A percentile compares a stretch with the other conserved stretches of the same genome.
These are phyloP conservation scores for Tanacetum coccineum DNA, from an alignment of 129 eudicot species.

Conservation along the genomic window DNA sequence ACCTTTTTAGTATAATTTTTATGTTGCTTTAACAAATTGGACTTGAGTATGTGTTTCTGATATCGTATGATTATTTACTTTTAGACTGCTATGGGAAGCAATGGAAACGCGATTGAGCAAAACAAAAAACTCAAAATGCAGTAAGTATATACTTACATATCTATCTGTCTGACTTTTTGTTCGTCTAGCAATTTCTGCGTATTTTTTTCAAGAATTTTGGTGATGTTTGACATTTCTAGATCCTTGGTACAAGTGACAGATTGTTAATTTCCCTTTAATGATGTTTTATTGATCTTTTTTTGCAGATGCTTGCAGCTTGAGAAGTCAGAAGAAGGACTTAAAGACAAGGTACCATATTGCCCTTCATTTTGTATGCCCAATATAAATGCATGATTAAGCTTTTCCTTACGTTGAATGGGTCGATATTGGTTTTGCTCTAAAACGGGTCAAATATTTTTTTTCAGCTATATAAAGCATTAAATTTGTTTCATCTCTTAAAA, in stretches of 20 bases:
- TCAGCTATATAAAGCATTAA: neutral
- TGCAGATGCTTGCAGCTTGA: constrained; percentile 63
- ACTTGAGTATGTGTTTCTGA: neutral
- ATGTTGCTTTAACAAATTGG: neutral
- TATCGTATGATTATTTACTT: constrained; percentile 22
- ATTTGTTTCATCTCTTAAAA: neutral
- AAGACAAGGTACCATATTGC: constrained; percentile 44
- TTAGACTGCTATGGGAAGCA: constrained; percentile 41
- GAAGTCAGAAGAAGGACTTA: constrained; percentile 58
- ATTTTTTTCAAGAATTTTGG: neutral
- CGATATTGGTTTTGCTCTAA: neutral
- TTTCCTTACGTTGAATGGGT: neutral
- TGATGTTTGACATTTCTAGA: neutral
- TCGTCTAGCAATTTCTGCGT: neutral
- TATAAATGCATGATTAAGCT: neutral
- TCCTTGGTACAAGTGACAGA: too few relatives aligned
- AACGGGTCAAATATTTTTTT: neutral
- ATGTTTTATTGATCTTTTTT: constrained; percentile 1
- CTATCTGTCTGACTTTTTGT: neutral
- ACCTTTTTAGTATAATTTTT: neutral
- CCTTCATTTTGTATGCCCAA: neutral
- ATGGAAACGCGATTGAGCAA: constrained; percentile 46
- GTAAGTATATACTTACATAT: constrained; percentile 41
- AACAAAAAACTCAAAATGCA: constrained; percentile 55
- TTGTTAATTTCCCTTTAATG: too few relatives aligned